Evolutionary conservation across 116 monocot genomes (phyloP).

Genomic region (Zostera marina): DNA sequence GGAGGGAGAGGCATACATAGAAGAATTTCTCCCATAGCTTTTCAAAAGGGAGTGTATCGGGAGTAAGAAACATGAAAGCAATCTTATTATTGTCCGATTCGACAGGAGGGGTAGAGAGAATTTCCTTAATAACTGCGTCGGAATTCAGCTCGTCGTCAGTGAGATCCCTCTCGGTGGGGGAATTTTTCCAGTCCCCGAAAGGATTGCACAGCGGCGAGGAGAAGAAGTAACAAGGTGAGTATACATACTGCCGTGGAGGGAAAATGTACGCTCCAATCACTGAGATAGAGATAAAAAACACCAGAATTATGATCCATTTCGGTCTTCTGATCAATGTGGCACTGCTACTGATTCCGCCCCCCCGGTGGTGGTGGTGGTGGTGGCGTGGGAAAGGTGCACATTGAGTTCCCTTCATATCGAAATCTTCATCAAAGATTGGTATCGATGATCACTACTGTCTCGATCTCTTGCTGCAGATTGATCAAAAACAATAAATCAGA

Average conservation of each 20-base stretch:
- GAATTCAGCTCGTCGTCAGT: slow-evolving; percentile 77
- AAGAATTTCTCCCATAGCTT: slow-evolving; percentile 94
- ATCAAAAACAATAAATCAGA: no score
- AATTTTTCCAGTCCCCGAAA: slow-evolving; percentile 77
- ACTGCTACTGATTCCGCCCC: slow-evolving; percentile 14
- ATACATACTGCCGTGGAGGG: slow-evolving; percentile 26
- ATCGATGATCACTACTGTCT: no score
- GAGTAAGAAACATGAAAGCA: slow-evolving; percentile 94
- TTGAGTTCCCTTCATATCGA: slow-evolving; percentile 34
- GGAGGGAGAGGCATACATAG: slow-evolving; percentile 19
- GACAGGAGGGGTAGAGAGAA: slow-evolving; percentile 33
- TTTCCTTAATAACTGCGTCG: slow-evolving; percentile 42
- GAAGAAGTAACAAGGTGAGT: slow-evolving; percentile 55
- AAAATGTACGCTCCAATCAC: slow-evolving; percentile 65
- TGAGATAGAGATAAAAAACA: slow-evolving; percentile 44
- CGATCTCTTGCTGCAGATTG: no score
- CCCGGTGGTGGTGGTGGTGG: no score
- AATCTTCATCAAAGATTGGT: slow-evolving; percentile 5
- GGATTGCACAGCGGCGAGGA: slow-evolving; percentile 46
- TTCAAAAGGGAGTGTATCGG: slow-evolving; percentile 86
- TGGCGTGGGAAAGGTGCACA: no score
- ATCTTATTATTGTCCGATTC: slow-evolving; percentile 38
- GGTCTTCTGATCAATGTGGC: slow-evolving; percentile 50
- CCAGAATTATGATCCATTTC: slow-evolving; percentile 56
- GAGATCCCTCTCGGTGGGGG: slow-evolving; percentile 28